Evolutionary conservation across 345 rosid species (phyloP).

Genomic region (Euclidium syriacum): DNA sequence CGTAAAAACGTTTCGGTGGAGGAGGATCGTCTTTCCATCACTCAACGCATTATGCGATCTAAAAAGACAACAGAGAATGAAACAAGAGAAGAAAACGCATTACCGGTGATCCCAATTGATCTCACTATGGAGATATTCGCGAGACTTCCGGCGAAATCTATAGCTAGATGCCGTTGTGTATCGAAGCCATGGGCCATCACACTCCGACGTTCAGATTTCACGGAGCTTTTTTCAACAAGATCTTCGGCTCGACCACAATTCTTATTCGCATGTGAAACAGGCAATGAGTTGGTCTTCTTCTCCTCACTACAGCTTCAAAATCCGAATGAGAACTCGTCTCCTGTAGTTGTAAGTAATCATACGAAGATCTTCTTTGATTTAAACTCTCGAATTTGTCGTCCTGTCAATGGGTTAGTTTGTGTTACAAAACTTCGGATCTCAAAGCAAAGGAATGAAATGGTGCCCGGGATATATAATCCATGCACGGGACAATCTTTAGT

Average conservation of each 20-base stretch:
- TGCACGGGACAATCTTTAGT: background rate
- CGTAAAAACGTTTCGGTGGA: no score
- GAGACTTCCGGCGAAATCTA: background rate
- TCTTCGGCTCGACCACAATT: background rate
- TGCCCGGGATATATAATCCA: background rate
- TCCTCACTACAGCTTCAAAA: background rate
- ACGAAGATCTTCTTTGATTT: background rate
- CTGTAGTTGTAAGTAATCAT: background rate
- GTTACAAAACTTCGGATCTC: background rate
- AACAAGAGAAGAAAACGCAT: no score
- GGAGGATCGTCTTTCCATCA: no score
- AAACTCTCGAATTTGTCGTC: background rate
- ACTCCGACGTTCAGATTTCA: background rate
- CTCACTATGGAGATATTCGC: background rate
- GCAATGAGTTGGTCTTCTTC: background rate
- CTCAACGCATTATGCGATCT: no score
- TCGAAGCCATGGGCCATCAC: background rate
- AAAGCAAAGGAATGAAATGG: background rate
- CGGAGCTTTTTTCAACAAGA: background rate
- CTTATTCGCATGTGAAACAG: background rate
- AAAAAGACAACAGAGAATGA: no score
- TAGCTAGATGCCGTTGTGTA: background rate
- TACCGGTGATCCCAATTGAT: background rate
- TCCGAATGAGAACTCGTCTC: background rate
- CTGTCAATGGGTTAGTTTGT: background rate